Conservation (phyloP, 257 asterid species). For the Jaltomata sinuosa region DNA sequence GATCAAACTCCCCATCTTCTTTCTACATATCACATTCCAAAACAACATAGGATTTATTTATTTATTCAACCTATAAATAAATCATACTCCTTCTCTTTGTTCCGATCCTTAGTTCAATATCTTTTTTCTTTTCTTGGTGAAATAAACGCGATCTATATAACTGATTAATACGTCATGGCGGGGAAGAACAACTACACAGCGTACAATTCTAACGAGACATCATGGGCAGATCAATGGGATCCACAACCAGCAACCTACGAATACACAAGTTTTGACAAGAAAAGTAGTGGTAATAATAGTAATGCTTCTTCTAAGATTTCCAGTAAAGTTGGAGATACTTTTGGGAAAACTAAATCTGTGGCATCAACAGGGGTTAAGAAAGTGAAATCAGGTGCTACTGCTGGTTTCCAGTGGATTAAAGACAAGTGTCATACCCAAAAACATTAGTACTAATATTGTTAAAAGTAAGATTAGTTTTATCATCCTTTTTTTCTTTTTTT, state of each 20-base stretch:
- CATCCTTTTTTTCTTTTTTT: neutral
- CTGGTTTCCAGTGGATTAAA: conserved; percentile 71
- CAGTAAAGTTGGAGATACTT: conserved; percentile 20
- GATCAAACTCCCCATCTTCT: neutral
- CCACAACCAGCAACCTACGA: neutral
- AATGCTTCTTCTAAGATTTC: conserved; percentile 22
- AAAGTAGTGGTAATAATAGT: neutral
- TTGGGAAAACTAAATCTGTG: conserved; percentile 43
- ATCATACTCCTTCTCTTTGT: neutral
- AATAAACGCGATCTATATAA: no score
- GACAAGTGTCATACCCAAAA: conserved; percentile 47
- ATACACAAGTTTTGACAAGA: neutral
- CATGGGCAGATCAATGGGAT: conserved; percentile 67
- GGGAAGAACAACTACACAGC: neutral
- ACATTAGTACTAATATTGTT: conserved; percentile 5
- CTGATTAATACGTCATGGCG: no score
- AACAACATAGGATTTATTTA: neutral
- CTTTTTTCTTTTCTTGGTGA: neutral
- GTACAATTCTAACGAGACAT: conserved; percentile 43
- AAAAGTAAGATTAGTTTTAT: neutral
- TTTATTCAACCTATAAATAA: neutral
- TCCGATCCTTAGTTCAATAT: no score
- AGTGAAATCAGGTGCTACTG: conserved; percentile 65
- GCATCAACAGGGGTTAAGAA: conserved; percentile 66
- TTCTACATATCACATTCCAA: neutral